Base-by-base conservation (phyloP, 768 basidiomycete species). In the Tulasnella sp. region DNA sequence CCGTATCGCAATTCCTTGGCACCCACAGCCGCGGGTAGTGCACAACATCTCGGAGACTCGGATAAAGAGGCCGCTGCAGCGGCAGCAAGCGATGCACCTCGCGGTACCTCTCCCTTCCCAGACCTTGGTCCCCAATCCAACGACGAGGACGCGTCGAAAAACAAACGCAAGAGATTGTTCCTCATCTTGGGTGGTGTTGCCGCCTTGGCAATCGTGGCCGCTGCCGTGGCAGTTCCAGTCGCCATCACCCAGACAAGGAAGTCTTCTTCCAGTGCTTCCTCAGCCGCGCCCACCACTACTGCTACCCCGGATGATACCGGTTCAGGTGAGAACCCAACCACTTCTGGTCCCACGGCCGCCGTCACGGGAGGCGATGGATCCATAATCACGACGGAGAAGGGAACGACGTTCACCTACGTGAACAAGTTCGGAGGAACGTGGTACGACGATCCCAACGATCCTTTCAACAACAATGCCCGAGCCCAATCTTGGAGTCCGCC, bases 391-490 rank as follows among this genome's bases (percentile, higher is more conserved):
- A 90, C 90, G 83, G 94, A 94, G 20, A 93, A 98, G 84, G 97
- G 97, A 9, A 89, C 91, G 16, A 94, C 92, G 0, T 94, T 97
- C 85, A 91, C 88, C 0, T 99, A 99, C 86, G 83, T 83, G 60
- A 99, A 98, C 86, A 72, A 89, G 1, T 95, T 94, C 84, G 96
- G 96, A 81, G 98, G 98, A 2, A 88, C 84, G 80, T 99, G 97
- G 97, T 94, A 95, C 84, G 93, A 90, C 85, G 93, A 98, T 84
- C 89, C 91, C 46, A 89, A 90, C 42, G 90, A 97, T 85, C 96
- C 96, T 0, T 94, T 94, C 86, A 92, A 93, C 87, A 92, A 95
- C 83, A 90, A 90, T 69, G 97, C 96, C 1, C 89, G 89, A 80
- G 88, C 93, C 14, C 95, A 98, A 84, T 92, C 91, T 0, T 98